These are phyloP conservation scores for Sextonia rubra DNA, from an alignment of 164 flowering plant genomes.

Conservation along the genomic window DNA sequence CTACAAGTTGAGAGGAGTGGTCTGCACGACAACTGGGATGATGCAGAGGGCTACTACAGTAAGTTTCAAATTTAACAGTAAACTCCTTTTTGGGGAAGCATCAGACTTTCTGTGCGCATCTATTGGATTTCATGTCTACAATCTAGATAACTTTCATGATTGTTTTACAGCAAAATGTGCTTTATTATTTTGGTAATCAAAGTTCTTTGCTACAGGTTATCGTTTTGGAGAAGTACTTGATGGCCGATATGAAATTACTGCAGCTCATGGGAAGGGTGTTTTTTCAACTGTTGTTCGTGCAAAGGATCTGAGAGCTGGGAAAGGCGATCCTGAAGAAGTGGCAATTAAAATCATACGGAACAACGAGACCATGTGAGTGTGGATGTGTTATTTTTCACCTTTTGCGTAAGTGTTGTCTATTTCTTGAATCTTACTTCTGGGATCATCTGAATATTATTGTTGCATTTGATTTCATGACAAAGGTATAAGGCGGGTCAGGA, in stretches of 20 bases:
- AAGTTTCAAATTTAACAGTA: slow-evolving; percentile 30
- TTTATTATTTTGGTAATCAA: neutral
- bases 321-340: slow-evolving; percentile 81
- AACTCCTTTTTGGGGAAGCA: neutral
- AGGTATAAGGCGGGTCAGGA: slow-evolving; percentile 93
- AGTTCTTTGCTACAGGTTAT: slow-evolving; percentile 43
- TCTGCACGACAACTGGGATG: slow-evolving; percentile 99
- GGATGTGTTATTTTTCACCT: neutral
- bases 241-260: slow-evolving; percentile 85
- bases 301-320: slow-evolving; percentile 81
- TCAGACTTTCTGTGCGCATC: neutral
- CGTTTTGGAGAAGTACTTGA: slow-evolving; percentile 96
- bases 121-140: neutral
- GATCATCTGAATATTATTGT: slow-evolving; percentile 1
- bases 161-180: neutral
- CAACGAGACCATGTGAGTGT: slow-evolving; percentile 88
- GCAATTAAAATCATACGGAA: slow-evolving; percentile 94
- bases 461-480: slow-evolving; percentile 2
- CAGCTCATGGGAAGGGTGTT: slow-evolving; percentile 99
- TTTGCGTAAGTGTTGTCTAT: too few species aligned
- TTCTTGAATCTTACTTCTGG: neutral
- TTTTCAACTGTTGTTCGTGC: slow-evolving; percentile 99
- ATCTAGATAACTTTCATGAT: neutral
- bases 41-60: slow-evolving; percentile 97
- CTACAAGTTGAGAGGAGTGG: slow-evolving; percentile 68